Evolutionary conservation across 1,284 basidiomycete genomes (phyloP).

Genomic region (Erythrobasidium hasegawianum): DNA sequence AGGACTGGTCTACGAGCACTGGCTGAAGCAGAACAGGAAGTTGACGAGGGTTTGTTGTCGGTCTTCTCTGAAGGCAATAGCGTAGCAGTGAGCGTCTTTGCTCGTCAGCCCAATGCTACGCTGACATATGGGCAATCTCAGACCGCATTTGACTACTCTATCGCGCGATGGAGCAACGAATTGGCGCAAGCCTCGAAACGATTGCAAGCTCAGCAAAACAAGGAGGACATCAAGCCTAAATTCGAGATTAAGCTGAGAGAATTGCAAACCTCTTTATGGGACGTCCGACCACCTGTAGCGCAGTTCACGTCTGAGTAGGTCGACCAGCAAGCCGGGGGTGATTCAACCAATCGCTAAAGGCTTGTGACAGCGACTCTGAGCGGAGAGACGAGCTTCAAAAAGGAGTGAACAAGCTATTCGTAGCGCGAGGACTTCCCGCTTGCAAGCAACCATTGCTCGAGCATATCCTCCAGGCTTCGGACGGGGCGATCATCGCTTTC

Average conservation of each 20-base stretch:
- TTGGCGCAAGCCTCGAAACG: slow-evolving; percentile 57
- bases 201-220: neutral
- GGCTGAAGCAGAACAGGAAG: slow-evolving; percentile 55
- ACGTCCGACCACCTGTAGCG: neutral
- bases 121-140: slow-evolving; percentile 44
- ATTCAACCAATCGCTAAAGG: neutral
- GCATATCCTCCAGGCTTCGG: slow-evolving; percentile 68
- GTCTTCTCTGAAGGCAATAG: neutral
- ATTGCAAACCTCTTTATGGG: slow-evolving; percentile 14
- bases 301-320: neutral
- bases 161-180: slow-evolving; percentile 69
- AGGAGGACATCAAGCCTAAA: slow-evolving; percentile 24
- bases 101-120: too few species aligned
- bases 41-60: neutral
- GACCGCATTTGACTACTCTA: slow-evolving; percentile 71
- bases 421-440: slow-evolving; percentile 65
- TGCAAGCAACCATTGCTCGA: slow-evolving; percentile 76
- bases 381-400: slow-evolving; percentile 55
- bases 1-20: slow-evolving; percentile 59
- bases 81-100: slow-evolving; percentile 6
- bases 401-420: slow-evolving; percentile 69
- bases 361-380: slow-evolving; percentile 1
- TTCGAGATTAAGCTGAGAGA: slow-evolving; percentile 21
- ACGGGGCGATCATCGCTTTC: slow-evolving; percentile 76
- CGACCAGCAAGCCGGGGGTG: slow-evolving; percentile 3